Conservation (phyloP, 768 basidiomycete species). For the Lactifluus hygrophoroides region DNA sequence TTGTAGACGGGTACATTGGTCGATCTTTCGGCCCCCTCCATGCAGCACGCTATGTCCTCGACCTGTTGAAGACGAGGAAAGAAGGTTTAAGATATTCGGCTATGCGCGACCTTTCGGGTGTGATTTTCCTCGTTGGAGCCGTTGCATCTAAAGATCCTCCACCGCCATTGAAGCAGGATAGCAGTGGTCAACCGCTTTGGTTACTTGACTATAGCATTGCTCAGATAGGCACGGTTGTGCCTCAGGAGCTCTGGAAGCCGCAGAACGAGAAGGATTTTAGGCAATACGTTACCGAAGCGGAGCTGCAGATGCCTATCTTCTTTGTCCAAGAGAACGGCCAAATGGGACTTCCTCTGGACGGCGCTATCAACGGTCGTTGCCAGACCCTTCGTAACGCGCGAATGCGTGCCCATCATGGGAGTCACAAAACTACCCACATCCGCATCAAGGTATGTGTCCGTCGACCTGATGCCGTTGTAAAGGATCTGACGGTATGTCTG, state of each 20-base stretch:
- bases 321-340: neutral
- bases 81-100: neutral
- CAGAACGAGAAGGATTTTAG: neutral
- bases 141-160: neutral
- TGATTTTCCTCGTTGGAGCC: neutral
- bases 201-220: neutral
- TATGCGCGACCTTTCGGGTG: neutral
- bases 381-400: neutral
- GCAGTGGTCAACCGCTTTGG: neutral
- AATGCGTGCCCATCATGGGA: neutral
- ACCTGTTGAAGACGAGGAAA: conserved; percentile 4
- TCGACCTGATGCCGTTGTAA: neutral
- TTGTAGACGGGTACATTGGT: conserved; percentile 6
- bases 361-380: neutral
- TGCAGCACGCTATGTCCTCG: neutral
- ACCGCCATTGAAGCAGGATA: neutral
- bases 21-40: neutral
- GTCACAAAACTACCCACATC: neutral
- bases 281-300: conserved; percentile 1
- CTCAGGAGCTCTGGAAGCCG: conserved; percentile 9
- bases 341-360: neutral
- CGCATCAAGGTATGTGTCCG: conserved; percentile 4
- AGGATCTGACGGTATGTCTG: neutral
- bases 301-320: conserved; percentile 10
- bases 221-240: conserved; percentile 2